Conservation (phyloP, 805 yeast genomes). For the Candida palmyrensis region DNA sequence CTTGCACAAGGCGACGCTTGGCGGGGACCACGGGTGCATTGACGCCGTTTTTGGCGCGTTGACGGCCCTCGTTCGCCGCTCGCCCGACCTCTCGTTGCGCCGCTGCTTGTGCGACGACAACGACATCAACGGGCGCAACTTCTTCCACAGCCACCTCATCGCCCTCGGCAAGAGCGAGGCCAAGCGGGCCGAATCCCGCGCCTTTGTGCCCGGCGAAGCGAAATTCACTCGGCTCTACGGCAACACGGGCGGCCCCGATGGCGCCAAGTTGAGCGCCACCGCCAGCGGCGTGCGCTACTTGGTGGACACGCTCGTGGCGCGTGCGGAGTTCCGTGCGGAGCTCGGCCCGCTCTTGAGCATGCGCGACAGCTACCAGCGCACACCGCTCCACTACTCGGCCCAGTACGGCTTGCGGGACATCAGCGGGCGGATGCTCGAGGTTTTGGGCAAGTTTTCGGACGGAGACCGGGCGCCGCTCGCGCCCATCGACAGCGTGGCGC, state of each 20-base stretch:
- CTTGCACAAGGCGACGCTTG: slow-evolving; percentile 59
- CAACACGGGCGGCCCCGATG: slow-evolving; percentile 41
- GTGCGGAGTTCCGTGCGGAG: slow-evolving; percentile 5
- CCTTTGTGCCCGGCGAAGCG: slow-evolving; percentile 30
- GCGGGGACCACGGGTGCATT: slow-evolving; percentile 53
- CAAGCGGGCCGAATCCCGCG: slow-evolving; percentile 6
- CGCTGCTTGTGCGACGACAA: slow-evolving; percentile 44
- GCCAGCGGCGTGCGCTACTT: slow-evolving; percentile 58
- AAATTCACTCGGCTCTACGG: slow-evolving; percentile 21
- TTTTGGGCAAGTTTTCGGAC: slow-evolving; percentile 24
- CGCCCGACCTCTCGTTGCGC: slow-evolving; percentile 7
- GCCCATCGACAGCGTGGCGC: slow-evolving; percentile 51
- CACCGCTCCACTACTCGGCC: slow-evolving; percentile 87
- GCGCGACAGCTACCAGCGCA: slow-evolving; percentile 70
- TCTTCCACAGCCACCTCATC: slow-evolving; percentile 80
- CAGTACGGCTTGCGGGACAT: slow-evolving; percentile 76
- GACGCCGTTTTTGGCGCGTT: slow-evolving; percentile 42
- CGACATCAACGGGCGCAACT: slow-evolving; percentile 78
- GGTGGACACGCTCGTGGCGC: slow-evolving; percentile 40
- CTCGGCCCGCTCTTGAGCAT: slow-evolving; percentile 41
- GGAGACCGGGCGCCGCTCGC: too few species aligned
- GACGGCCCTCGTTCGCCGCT: slow-evolving; percentile 5
- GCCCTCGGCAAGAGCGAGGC: slow-evolving; percentile 59
- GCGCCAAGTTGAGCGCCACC: slow-evolving; percentile 44
- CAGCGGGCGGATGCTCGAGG: slow-evolving; percentile 50